Evolutionary conservation across 2,329 filamentous ascomycete species (phyloP), one percentile per base, ranked within the genome.

Genomic region (Diaporthe capsici): DNA sequence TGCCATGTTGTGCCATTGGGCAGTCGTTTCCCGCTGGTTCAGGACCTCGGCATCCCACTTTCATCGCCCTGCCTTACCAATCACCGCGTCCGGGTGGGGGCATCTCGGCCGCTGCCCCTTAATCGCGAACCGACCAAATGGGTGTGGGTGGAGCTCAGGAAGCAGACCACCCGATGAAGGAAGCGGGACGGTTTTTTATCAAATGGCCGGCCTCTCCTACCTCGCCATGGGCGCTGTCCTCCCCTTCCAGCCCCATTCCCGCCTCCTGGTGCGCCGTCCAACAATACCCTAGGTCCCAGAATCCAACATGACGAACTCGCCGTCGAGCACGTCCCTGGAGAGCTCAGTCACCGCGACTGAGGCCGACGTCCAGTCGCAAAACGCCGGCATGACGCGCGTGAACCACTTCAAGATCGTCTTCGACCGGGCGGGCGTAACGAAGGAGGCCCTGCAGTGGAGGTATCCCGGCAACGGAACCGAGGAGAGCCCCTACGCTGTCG

Each of bases 401-500:
- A 83, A 84, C 20, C 88, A 90, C 82, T 90, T 87, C 82, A 84
- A 85, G 68, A 83, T 91, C 73, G 85, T 94, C 75, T 82, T 88
- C 67, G 88, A 92, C 80, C 91, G 91, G 72, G 87, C 88, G 37
- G 89, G 88, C 60, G 84, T 94, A 70, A 92, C 88, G 0, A 85
- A 88, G 63, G 87, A 88, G 72, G 88, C 92, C 12, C 83, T 92
- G 61, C 84, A 89, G 70, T 86, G 90, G 82, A 81, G 84, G 4
- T 94, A 93, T 79, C 81, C 83, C 22, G 92, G 92, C 37, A 82
- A 88, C 17, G 94, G 94, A 76, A 95, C 93, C 2, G 82, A 87
- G 12, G 90, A 93, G 58, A 90, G 92, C 55, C 94, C 94, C 1
- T 95, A 90, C 78, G 84, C 92, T 44, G 92, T 95, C 78, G 89